Evolutionary conservation across 169 alveolate species (phyloP), one percentile per base, ranked within the genome.

Genomic region (Babesia bigemina): DNA sequence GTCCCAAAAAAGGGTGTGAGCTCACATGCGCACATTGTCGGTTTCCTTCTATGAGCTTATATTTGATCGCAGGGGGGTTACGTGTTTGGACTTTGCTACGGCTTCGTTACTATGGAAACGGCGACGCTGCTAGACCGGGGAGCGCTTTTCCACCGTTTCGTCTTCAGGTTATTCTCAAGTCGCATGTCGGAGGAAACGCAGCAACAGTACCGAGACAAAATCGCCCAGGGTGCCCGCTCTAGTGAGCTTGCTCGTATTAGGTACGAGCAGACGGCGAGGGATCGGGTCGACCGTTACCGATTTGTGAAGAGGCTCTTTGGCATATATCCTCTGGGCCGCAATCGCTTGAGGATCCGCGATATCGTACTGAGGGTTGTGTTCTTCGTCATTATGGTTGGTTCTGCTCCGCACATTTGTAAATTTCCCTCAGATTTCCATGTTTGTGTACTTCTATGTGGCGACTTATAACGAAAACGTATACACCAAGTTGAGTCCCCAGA

Each of bases 31-130:
- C 76, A 67, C 24, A 0, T 67, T 63, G 76, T 67, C 8, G 6
- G 76, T 67, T 55, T 24, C 50, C 50, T 16, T 66, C 44, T 11
- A 44, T 58, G 42, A 33, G 10, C n/a, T n/a, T 16, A 19, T 2
- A 60, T 4, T 2, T 4, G 0, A 21, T 11, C 29, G 4, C 71
- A 84, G 88, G 95, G 95, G 11, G 95, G 95, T 0, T 90, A 87
- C 26, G 14, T 88, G 9, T 91, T 86, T 42, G 95, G 95, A 10
- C 28, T 92, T 13, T 73, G 91, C 21, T 88, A 67, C 59, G 95
- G 95, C 0, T 91, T 92, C 50, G 79, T 83, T 21, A 88, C 94
- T 8, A 86, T 92, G 3, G 83, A 93, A 13, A 85, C 91, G 1
- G 92, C 85, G 0, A 52, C 92, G 9, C 78, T 90, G 29, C 88